Percentiles rank a stretch among this genome's conserved stretches.
Evolutionary conservation across 345 rosid species (phyloP).

Genomic region (Conringia planisiliqua): DNA sequence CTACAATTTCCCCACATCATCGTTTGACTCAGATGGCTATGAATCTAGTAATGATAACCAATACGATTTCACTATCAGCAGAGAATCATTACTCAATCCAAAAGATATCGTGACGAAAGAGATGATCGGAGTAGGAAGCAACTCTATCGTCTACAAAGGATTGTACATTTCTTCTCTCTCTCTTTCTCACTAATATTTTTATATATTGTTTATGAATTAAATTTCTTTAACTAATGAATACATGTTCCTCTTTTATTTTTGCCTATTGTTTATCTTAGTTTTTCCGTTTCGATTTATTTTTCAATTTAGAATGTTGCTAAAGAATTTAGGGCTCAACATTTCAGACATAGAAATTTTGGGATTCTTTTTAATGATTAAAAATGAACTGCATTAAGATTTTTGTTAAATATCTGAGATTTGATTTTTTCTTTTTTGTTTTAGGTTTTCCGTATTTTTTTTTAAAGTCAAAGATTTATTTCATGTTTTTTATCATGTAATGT

Average conservation of each 20-base stretch:
- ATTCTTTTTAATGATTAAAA: not conserved
- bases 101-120: constrained; percentile 21
- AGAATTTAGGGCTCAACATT: not conserved
- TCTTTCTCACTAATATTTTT: not conserved
- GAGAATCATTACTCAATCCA: constrained; percentile 42
- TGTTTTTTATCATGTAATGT: not conserved
- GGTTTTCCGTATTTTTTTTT: not conserved
- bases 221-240: not conserved
- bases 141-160: constrained; percentile 49
- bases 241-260: not conserved
- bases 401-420: not conserved
- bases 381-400: not conserved
- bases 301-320: not conserved
- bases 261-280: not conserved
- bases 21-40: not conserved
- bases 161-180: constrained; percentile 35
- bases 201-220: not conserved
- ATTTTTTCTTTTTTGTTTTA: not conserved
- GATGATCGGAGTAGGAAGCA: constrained; percentile 54
- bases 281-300: not conserved
- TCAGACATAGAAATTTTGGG: not conserved
- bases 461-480: not conserved
- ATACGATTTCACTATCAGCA: constrained; percentile 39
- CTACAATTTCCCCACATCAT: not conserved
- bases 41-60: not conserved